Conservation (phyloP, 805 yeast species). For the Saturnispora sekii region DNA sequence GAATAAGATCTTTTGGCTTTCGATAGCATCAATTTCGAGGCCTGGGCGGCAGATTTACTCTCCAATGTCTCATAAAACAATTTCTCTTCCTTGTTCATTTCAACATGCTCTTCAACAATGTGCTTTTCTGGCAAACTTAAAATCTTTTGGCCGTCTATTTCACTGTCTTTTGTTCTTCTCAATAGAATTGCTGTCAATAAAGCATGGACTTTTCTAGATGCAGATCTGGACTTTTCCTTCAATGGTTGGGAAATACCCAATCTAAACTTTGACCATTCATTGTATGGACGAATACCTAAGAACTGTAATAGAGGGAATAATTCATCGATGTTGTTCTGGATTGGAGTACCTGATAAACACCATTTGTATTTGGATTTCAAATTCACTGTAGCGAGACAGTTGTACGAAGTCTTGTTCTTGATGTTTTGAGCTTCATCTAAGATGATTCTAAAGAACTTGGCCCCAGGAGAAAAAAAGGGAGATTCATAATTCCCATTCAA, state of each 20-base stretch:
- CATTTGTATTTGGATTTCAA: slow-evolving; percentile 33
- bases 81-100: slow-evolving; percentile 45
- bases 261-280: slow-evolving; percentile 45
- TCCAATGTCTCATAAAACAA: slow-evolving; percentile 53
- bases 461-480: slow-evolving; percentile 49
- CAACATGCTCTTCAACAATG: slow-evolving; percentile 36
- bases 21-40: slow-evolving; percentile 33
- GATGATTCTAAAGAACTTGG: slow-evolving; percentile 42
- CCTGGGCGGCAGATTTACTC: slow-evolving; percentile 40
- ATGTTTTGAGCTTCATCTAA: slow-evolving; percentile 51
- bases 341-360: slow-evolving; percentile 52
- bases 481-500: slow-evolving; percentile 37
- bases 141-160: slow-evolving; percentile 73
- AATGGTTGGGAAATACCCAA: slow-evolving; percentile 49
- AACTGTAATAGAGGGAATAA: slow-evolving; percentile 43
- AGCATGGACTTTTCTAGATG: slow-evolving; percentile 50
- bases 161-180: slow-evolving; percentile 61
- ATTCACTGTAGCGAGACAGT: slow-evolving; percentile 37
- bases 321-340: slow-evolving; percentile 48
- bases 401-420: slow-evolving; percentile 39
- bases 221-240: slow-evolving; percentile 26
- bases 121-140: slow-evolving; percentile 58
- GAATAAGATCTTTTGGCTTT: slow-evolving; percentile 30
- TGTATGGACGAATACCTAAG: slow-evolving; percentile 53
- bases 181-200: slow-evolving; percentile 64